Evolutionary conservation across 768 basidiomycete genomes (phyloP).

Genomic region (Omphalotus guepiniiformis): DNA sequence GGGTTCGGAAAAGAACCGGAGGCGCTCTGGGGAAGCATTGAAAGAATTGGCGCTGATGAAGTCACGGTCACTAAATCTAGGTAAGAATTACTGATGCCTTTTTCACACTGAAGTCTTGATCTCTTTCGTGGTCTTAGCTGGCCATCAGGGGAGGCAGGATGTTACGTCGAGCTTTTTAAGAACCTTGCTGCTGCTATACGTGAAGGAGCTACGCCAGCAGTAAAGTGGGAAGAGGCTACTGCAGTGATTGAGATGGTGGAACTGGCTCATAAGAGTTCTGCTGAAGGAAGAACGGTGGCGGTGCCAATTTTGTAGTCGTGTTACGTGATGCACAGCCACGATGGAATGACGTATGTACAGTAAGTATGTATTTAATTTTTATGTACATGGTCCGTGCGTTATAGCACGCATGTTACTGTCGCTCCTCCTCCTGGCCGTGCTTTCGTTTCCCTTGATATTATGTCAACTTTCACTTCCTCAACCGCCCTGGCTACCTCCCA

Average conservation of each 20-base stretch:
- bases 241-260: conserved; percentile 76
- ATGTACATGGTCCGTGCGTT: too few relatives aligned
- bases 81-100: conserved; percentile 22
- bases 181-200: conserved; percentile 65
- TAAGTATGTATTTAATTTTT: too few relatives aligned
- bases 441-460: conserved; percentile 24
- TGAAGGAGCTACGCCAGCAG: conserved; percentile 44
- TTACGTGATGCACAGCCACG: too few relatives aligned
- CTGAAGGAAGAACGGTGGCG: conserved; percentile 43
- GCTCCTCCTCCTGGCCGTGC: conserved; percentile 21
- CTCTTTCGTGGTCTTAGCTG: too few relatives aligned
- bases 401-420: conserved; percentile 20
- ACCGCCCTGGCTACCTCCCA: conserved; percentile 62
- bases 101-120: too few relatives aligned
- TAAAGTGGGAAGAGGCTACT: conserved; percentile 74
- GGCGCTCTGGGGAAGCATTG: conserved; percentile 57
- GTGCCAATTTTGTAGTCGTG: too few relatives aligned
- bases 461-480: conserved; percentile 63
- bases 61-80: conserved; percentile 31
- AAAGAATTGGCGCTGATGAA: conserved; percentile 48
- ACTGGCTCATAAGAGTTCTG: conserved; percentile 62
- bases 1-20: conserved; percentile 61
- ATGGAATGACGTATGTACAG: too few relatives aligned
- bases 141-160: conserved; percentile 56
- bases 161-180: conserved; percentile 57